phyloP scores from a whole-genome alignment of 1,284 basidiomycete genomes.

The Ustilago sp. region DNA sequence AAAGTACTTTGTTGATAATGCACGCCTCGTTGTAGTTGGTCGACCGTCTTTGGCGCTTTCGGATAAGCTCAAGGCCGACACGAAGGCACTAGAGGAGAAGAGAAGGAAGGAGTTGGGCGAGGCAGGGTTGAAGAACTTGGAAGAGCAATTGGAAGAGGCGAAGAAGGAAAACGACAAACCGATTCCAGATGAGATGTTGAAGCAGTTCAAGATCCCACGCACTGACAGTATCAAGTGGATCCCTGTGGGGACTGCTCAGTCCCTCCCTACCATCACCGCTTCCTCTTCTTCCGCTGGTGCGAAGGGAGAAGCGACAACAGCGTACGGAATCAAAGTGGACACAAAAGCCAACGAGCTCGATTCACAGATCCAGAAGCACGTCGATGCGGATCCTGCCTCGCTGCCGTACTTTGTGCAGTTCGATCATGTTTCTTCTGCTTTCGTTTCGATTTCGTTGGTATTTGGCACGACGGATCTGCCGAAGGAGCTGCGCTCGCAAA shows the following conservation, averaged over 20 bases:
- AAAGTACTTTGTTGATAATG: conserved; percentile 73
- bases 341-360: conserved; percentile 58
- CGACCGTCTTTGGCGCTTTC: conserved; percentile 89
- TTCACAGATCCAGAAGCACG: conserved; percentile 74
- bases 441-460: conserved; percentile 79
- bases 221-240: conserved; percentile 93
- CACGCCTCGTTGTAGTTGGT: conserved; percentile 76
- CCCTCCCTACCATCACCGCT: not conserved
- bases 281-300: not conserved
- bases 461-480: conserved; percentile 73
- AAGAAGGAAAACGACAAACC: conserved; percentile 86
- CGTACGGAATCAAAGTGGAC: conserved; percentile 28
- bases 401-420: conserved; percentile 93
- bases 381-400: conserved; percentile 78
- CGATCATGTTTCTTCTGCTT: conserved; percentile 82
- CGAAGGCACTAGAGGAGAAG: conserved; percentile 80
- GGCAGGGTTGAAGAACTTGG: conserved; percentile 81
- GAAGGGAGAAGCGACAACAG: conserved; percentile 14
- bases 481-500: conserved; percentile 72
- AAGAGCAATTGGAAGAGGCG: conserved; percentile 80
- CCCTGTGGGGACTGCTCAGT: conserved; percentile 79
- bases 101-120: conserved; percentile 82
- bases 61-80: conserved; percentile 82
- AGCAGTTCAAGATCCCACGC: conserved; percentile 76
- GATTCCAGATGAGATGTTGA: conserved; percentile 83